Conservation (phyloP, 2,329 filamentous ascomycete species). For the Zarea fungicola region DNA sequence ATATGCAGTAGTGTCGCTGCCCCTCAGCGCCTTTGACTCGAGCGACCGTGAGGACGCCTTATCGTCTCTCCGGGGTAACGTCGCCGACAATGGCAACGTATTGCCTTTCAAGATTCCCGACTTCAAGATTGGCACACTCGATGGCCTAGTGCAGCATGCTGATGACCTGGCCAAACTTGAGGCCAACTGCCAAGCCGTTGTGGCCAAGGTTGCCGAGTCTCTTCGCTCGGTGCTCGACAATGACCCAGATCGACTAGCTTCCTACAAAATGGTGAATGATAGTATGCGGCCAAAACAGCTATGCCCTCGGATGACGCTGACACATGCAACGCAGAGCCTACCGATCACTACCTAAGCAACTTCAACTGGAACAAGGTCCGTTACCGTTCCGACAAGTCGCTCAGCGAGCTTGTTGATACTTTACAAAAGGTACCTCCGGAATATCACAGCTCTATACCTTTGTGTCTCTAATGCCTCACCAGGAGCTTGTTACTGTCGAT, state of each 20-base stretch:
- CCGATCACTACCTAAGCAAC: slow-evolving; percentile 81
- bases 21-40: slow-evolving; percentile 78
- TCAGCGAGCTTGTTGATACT: slow-evolving; percentile 79
- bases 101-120: slow-evolving; percentile 78
- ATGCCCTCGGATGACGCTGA: slow-evolving; percentile 14
- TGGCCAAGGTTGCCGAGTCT: slow-evolving; percentile 83
- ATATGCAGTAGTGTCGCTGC: slow-evolving; percentile 87
- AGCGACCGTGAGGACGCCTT: slow-evolving; percentile 77
- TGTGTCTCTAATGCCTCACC: slow-evolving; percentile 7
- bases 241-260: slow-evolving; percentile 73
- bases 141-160: slow-evolving; percentile 91
- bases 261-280: slow-evolving; percentile 92
- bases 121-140: slow-evolving; percentile 96
- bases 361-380: slow-evolving; percentile 98
- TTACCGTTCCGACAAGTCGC: slow-evolving; percentile 86
- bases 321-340: slow-evolving; percentile 67
- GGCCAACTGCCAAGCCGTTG: slow-evolving; percentile 70
- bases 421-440: slow-evolving; percentile 94
- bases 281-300: slow-evolving; percentile 51
- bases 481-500: slow-evolving; percentile 89
- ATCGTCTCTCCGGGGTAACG: slow-evolving; percentile 64
- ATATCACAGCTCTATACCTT: slow-evolving; percentile 6
- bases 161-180: slow-evolving; percentile 92
- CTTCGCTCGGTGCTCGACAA: slow-evolving; percentile 77
- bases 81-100: slow-evolving; percentile 72